Evolutionary conservation across 495 filamentous ascomycete species (phyloP).

Genomic region (Cladorrhinum samala): DNA sequence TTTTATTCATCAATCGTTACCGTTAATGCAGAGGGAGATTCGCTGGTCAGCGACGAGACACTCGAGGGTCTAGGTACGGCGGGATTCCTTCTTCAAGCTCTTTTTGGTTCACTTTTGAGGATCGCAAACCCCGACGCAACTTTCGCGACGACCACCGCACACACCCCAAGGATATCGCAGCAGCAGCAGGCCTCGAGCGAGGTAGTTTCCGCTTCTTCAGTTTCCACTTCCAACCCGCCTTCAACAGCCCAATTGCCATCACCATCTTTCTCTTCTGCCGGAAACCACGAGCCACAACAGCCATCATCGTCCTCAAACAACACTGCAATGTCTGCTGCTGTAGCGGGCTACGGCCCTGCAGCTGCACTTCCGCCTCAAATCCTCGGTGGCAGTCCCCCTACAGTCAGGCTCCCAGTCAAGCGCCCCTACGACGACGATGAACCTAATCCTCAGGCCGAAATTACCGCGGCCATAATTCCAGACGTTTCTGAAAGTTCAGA

Average conservation of each 20-base stretch:
- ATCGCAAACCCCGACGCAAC: constrained; percentile 38
- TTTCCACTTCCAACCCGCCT: constrained; percentile 3
- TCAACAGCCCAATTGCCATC: constrained; percentile 1
- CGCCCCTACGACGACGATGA: constrained; percentile 14
- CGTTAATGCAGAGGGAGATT: constrained; percentile 91
- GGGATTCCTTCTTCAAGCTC: constrained; percentile 62
- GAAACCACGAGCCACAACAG: constrained; percentile 5
- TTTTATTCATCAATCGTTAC: constrained; percentile 89
- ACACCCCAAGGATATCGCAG: background rate
- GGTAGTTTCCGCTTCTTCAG: background rate
- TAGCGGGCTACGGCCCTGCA: constrained; percentile 9
- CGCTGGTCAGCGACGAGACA: constrained; percentile 79
- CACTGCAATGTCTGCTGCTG: constrained; percentile 13
- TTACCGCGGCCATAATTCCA: constrained; percentile 16
- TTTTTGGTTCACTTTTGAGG: constrained; percentile 61
- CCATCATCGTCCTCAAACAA: constrained; percentile 7
- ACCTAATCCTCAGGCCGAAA: constrained; percentile 1
- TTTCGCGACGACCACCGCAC: constrained; percentile 8
- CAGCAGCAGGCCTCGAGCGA: background rate
- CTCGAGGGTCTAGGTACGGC: constrained; percentile 92
- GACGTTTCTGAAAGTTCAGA: constrained; percentile 24
- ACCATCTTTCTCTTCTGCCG: background rate
- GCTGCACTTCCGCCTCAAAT: constrained; percentile 10
- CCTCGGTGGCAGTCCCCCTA: constrained; percentile 4
- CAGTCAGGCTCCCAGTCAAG: constrained; percentile 5